Conservation (phyloP, 2,329 filamentous ascomycete species). For the Mycogone perniciosa region DNA sequence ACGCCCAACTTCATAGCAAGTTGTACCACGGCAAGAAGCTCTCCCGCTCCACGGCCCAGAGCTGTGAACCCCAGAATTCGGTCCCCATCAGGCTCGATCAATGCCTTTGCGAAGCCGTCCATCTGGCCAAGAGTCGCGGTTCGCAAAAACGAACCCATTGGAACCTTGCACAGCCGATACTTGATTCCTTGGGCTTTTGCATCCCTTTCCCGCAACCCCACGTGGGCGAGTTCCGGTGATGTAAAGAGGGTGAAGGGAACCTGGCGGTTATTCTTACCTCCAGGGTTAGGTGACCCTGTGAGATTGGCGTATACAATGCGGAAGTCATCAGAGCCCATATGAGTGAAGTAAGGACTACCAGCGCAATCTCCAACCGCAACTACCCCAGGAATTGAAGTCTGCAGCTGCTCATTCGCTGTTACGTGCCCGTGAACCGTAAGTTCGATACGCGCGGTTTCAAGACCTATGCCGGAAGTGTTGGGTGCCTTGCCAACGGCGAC, state of each 20-base stretch:
- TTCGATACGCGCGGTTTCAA: constrained; percentile 34
- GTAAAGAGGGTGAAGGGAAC: constrained; percentile 46
- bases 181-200: constrained; percentile 18
- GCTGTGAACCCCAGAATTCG: constrained; percentile 48
- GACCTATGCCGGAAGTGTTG: constrained; percentile 41
- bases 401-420: constrained; percentile 36
- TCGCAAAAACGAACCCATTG: constrained; percentile 44
- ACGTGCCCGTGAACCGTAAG: constrained; percentile 38
- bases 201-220: constrained; percentile 41
- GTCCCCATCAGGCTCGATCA: constrained; percentile 40
- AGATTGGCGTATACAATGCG: constrained; percentile 44
- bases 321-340: constrained; percentile 51
- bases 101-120: constrained; percentile 47
- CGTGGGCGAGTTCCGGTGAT: constrained; percentile 47
- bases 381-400: constrained; percentile 35
- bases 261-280: not conserved
- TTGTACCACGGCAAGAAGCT: constrained; percentile 48
- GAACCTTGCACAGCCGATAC: constrained; percentile 42
- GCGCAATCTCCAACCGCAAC: constrained; percentile 48
- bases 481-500: constrained; percentile 43
- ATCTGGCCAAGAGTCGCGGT: constrained; percentile 46
- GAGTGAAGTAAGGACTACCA: constrained; percentile 47
- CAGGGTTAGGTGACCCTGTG: not conserved
- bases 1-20: constrained; percentile 44
- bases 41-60: constrained; percentile 45